These are phyloP conservation scores for Penicillium crystallinum DNA, from an alignment of 495 filamentous ascomycete species.

Conservation along the genomic window DNA sequence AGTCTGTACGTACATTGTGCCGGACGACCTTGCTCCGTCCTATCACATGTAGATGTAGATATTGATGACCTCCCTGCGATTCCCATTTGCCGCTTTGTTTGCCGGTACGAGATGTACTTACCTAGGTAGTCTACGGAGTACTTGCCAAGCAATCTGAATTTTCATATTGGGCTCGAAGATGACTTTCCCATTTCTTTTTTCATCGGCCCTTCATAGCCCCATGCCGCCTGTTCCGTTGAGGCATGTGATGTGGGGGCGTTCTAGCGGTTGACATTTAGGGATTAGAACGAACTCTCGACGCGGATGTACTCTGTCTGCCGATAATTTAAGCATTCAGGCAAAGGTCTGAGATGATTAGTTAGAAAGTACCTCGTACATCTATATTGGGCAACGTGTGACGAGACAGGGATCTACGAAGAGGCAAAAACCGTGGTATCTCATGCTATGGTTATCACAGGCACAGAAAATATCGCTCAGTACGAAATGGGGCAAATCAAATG, in stretches of 20 bases:
- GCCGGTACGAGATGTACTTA: background rate
- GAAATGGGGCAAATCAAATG: background rate
- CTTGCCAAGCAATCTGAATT: background rate
- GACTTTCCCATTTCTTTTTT: background rate
- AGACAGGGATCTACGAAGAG: background rate
- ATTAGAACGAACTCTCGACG: background rate
- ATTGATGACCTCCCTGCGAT: background rate
- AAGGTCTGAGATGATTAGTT: background rate
- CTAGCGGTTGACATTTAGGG: background rate
- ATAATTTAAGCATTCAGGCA: background rate
- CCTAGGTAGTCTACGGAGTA: too few species aligned
- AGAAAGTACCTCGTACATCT: background rate
- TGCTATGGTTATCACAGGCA: background rate
- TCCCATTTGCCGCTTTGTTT: background rate
- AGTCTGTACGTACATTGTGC: background rate
- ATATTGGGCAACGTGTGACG: background rate
- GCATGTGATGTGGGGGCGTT: conserved; percentile 3
- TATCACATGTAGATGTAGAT: conserved; percentile 3
- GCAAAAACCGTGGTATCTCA: background rate
- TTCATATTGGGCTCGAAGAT: background rate
- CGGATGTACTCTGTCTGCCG: background rate
- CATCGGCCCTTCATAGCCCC: background rate
- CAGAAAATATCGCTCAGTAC: background rate
- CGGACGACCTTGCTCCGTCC: conserved; percentile 5
- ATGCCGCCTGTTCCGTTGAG: background rate